Evolutionary conservation across 306 rosid species (phyloP).

Genomic region (Potentilla sterilis): DNA sequence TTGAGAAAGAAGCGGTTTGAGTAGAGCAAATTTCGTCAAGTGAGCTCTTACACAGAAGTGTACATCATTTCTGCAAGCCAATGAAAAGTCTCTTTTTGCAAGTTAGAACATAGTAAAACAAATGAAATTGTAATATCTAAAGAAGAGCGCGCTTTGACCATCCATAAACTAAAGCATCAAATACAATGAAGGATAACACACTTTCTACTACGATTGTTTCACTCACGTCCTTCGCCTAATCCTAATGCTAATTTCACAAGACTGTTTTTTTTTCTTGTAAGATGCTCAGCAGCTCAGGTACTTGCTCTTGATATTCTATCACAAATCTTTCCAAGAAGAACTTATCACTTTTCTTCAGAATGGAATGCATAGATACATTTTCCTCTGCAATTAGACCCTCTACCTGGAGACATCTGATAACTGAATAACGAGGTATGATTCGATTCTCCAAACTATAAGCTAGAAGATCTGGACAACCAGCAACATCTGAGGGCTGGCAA

Average conservation of each 20-base stretch:
- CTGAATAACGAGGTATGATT: constrained; percentile 43
- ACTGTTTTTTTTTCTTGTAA: neutral
- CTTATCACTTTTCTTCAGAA: neutral
- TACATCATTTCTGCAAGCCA: neutral
- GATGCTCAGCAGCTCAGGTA: neutral
- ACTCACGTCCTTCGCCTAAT: neutral
- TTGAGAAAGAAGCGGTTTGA: neutral
- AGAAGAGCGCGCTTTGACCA: neutral
- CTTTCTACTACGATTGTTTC: neutral
- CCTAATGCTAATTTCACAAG: neutral
- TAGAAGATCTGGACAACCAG: constrained; percentile 6
- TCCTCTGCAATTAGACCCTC: constrained; percentile 16
- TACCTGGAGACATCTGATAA: constrained; percentile 27
- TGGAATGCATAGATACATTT: neutral
- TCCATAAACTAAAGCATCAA: neutral
- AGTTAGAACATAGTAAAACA: neutral
- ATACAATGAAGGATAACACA: neutral
- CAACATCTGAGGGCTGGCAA: constrained; percentile 19
- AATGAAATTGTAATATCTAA: neutral
- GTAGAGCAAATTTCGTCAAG: neutral
- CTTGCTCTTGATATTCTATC: constrained; percentile 8
- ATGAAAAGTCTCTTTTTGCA: neutral
- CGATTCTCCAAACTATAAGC: constrained; percentile 31
- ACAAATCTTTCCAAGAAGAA: constrained; percentile 4
- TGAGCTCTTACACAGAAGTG: neutral